Base-by-base conservation (phyloP, 2,329 filamentous ascomycete species). In the Elsinoe perseae region DNA sequence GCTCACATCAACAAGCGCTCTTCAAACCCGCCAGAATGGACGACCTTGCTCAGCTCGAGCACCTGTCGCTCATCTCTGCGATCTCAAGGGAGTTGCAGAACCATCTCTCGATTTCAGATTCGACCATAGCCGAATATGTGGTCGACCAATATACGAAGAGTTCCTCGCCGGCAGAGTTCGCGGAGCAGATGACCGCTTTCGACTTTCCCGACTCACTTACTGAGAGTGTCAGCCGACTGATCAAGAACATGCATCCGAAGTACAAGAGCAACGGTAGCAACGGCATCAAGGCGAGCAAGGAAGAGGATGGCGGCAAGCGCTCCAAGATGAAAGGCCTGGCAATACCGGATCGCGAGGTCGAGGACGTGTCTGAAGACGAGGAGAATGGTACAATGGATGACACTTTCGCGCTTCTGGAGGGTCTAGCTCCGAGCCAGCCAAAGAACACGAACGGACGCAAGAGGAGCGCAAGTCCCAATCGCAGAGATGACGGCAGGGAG, bases 71-170 rank as follows among this genome's bases (percentile, higher is more conserved):
- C 66, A 90, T 97, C 57, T 93, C 89, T 52, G 95, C 92, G 71
- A 89, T 98, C 64, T 90, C 90, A 12, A 92, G 87, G 16, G 93
- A 98, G 72, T 79, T 98, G 54, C 86, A 95, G 65, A 98, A 98
- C 68, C 89, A 98, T 73, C 74, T 97, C 58, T 89, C 91, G 56
- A 83, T 96, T 64, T 87, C 82, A 69, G 91, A 98, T 73, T 96
- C 95, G 73, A 95, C 89, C 4, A 83, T 98, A 23, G 91, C 93
- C 64, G 93, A 98, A 72, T 98, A 95, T 68, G 83, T 98, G 65
- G 95, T 98, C 67, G 87, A 87, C 60, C 87, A 95, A 69, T 89
- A 95, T 65, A 73, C 86, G 69, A 82, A 91, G 79, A 87, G 84
- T 74, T 79, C 77, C 53, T 80, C 80, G 25, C 77, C 88, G 57